Percentiles rank a stretch among this genome's conserved stretches.
Evolutionary conservation across 2,329 filamentous ascomycete species (phyloP).

Genomic region (Phialophora macrospora): DNA sequence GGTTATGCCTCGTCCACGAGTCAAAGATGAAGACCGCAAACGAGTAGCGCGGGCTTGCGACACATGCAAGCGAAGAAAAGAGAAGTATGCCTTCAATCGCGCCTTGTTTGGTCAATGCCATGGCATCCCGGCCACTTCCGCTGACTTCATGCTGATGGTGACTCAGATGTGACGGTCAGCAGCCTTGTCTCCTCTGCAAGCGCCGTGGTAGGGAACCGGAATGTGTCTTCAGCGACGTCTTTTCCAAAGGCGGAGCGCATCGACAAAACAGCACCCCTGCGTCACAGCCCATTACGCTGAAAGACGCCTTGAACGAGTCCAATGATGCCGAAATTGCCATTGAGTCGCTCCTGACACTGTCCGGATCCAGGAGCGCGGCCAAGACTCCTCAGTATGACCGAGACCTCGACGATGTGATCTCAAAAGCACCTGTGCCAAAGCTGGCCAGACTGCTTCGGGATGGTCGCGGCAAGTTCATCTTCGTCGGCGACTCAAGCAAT

Average conservation of each 20-base stretch:
- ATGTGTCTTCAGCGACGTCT: conserved; percentile 48
- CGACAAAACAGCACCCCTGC: conserved; percentile 16
- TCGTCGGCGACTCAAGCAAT: conserved; percentile 60
- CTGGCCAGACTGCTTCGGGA: conserved; percentile 56
- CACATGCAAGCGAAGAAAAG: conserved; percentile 49
- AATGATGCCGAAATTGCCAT: conserved; percentile 40
- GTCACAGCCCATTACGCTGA: conserved; percentile 33
- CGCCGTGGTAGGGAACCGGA: conserved; percentile 49
- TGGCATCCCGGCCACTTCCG: not conserved
- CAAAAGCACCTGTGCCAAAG: conserved; percentile 47
- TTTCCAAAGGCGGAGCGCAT: conserved; percentile 24
- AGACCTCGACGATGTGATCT: conserved; percentile 28
- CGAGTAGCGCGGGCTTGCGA: conserved; percentile 39
- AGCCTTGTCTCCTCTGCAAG: conserved; percentile 58
- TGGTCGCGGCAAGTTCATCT: conserved; percentile 60
- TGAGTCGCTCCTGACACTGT: conserved; percentile 39
- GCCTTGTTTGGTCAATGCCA: not conserved
- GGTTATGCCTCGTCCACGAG: conserved; percentile 40
- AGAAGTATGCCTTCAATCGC: conserved; percentile 44
- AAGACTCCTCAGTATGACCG: conserved; percentile 33
- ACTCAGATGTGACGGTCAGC: conserved; percentile 52
- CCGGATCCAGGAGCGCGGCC: conserved; percentile 36
- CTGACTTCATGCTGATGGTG: not conserved
- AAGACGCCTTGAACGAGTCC: conserved; percentile 32
- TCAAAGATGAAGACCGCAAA: conserved; percentile 40